Conservation (phyloP, 192 early-diverging fungal genomes). For the Coemansia furcata region DNA sequence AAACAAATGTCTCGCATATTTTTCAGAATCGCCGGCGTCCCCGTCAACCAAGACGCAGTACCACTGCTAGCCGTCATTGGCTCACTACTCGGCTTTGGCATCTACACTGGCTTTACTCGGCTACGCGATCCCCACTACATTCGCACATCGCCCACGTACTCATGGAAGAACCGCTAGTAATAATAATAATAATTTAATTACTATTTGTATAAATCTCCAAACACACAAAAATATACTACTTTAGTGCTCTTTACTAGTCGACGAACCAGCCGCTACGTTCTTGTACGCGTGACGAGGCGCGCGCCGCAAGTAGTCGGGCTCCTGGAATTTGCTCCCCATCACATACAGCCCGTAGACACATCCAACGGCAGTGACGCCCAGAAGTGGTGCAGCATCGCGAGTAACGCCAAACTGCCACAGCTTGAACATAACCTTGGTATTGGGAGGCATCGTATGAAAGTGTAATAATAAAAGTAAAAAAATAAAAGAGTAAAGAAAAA, state of each 20-base stretch:
- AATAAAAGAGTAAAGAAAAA: background rate
- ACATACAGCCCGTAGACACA: conserved; percentile 49
- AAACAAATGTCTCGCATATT: conserved; percentile 28
- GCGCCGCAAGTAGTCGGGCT: conserved; percentile 48
- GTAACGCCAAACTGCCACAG: conserved; percentile 38
- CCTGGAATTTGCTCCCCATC: conserved; percentile 49
- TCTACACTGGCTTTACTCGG: conserved; percentile 42
- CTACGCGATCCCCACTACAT: conserved; percentile 46
- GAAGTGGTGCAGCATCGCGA: conserved; percentile 38
- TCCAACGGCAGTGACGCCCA: conserved; percentile 42
- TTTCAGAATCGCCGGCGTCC: conserved; percentile 39
- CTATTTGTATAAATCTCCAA: background rate
- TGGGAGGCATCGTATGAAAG: background rate
- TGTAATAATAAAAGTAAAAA: background rate
- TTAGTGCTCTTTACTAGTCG: background rate
- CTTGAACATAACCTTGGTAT: conserved; percentile 35
- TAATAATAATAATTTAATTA: background rate
- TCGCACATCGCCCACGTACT: conserved; percentile 6
- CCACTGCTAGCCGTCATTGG: conserved; percentile 25
- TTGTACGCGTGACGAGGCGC: conserved; percentile 41
- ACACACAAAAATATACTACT: too few relatives aligned
- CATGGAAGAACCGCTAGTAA: conserved; percentile 15
- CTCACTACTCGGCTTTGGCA: conserved; percentile 23
- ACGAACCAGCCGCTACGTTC: background rate
- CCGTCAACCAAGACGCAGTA: conserved; percentile 38